Evolutionary conservation across 768 basidiomycete species (phyloP).

Genomic region (Leccinum subgranulosum): DNA sequence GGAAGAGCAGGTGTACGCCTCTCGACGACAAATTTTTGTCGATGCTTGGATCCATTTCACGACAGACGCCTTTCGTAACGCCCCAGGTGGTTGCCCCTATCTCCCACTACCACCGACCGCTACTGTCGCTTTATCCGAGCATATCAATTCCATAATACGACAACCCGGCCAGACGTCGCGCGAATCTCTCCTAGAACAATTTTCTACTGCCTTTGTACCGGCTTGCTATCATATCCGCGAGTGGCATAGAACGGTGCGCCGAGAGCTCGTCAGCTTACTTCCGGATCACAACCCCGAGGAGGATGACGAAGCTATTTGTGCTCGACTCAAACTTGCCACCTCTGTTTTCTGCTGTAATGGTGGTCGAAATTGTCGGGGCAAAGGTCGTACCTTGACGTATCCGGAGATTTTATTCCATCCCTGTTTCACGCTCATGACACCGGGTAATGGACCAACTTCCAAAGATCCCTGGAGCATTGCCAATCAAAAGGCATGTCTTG

Average conservation of each 20-base stretch:
- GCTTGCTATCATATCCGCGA: conserved; percentile 18
- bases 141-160: conserved; percentile 26
- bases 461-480: conserved; percentile 23
- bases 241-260: conserved; percentile 26
- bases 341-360: conserved; percentile 26
- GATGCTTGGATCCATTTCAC: conserved; percentile 27
- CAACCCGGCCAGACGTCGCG: conserved; percentile 6
- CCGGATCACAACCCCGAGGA: conserved; percentile 16
- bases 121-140: conserved; percentile 21
- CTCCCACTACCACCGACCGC: conserved; percentile 29
- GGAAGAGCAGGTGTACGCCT: conserved; percentile 28
- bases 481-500: conserved; percentile 18
- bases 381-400: conserved; percentile 17
- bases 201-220: conserved; percentile 14
- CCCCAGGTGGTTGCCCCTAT: conserved; percentile 15
- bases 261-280: conserved; percentile 28
- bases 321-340: conserved; percentile 26
- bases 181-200: conserved; percentile 14
- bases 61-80: conserved; percentile 9
- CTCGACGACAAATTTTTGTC: conserved; percentile 25
- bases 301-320: conserved; percentile 13
- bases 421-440: conserved; percentile 20
- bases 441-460: conserved; percentile 3
- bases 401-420: conserved; percentile 29
- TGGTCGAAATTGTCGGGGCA: conserved; percentile 11